Base-by-base conservation (phyloP, 2,329 filamentous ascomycete genomes). In the Xylariomycetidae sp. region DNA sequence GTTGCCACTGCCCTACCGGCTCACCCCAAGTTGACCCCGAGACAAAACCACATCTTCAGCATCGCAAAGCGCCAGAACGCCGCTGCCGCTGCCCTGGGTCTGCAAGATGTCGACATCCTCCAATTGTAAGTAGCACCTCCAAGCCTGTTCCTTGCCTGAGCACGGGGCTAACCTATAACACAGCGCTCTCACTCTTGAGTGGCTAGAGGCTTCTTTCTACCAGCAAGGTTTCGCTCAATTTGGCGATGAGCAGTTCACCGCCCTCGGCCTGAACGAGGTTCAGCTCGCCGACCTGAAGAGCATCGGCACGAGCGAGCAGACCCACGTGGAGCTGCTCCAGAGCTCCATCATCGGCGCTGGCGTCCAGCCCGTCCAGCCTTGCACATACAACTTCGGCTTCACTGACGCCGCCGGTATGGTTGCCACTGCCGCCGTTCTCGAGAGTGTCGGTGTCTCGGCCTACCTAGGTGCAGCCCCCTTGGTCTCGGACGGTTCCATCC, bases 161-260 rank as follows among this genome's bases (percentile, higher is more conserved):
- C n/a, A n/a, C n/a, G n/a, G n/a, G 44, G 34, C 40, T 46, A 35
- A 46, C 48, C 36, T 27, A 26, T 20, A 34, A 13, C 13, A 17
- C 42, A 82, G 78, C 53, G 82, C 82, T 42, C 66, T 86, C 36
- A 86, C 82, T 5, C 69, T 86, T 28, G 84, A 88, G 62, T 80
- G 83, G 62, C 80, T 88, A 50, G 84, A 88, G 63, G 70, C 78
- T 16, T 67, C 71, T 35, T 88, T 86, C 62, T 88, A 88, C 69
- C 69, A 74, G 48, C 70, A 83, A 53, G 82, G 81, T 23, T 84
- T 88, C 53, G 68, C 69, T 42, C 72, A 77, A 57, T 85, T 87
- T 63, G 68, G 75, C 16, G 69, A 74, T 25, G 57, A 69, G 18
- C 76, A 85, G 51, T 88, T 88, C 61, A 54, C 63, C 16, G 75